Base-by-base conservation (phyloP, 441 rosid species). In the Pelargonium australe region DNA sequence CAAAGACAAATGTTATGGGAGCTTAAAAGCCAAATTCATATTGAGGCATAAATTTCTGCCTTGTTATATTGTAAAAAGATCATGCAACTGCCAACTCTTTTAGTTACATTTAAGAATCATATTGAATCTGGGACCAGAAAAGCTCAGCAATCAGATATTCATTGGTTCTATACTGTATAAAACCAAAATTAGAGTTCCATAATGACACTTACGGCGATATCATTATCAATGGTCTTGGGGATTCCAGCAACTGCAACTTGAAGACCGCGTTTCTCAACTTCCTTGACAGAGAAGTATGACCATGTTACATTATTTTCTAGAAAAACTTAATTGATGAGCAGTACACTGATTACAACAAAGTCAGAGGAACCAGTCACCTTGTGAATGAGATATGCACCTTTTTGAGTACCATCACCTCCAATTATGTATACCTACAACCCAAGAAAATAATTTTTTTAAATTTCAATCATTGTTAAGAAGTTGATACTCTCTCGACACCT, bases 331-430 rank as follows among this genome's bases (percentile, higher is more conserved):
- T 49, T 49, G 5, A 49, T 49, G n/a, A 49, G 57, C 57, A 49
- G 14, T 11, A 9, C n/a, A 49, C 4, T 49, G 57, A 49, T 11
- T n/a, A 49, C 57, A 49, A 12, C n/a, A 49, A 49, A 49, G 57
- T 14, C n/a, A 4, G 57, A 49, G 57, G 16, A 49, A 49, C 57
- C 57, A 49, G n/a, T 13, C 14, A 49, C 57, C 57, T 49, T 49
- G 57, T 49, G 57, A 49, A 49, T 49, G n/a, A 49, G 57, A 49
- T 49, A 49, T 70, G 96, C 95, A 25, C 96, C 98, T 73, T 80
- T 85, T 70, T 86, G 98, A 44, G 96, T 87, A 77, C 98, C 98
- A 80, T 92, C 96, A 25, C 98, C 98, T 51, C 98, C 95, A 45
- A 92, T 92, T 55, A 92, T 92, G 80, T 79, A 92, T 63, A 49